These are phyloP conservation scores for Nicotiana attenuata DNA, from an alignment of 257 asterid genomes.

Conservation along the genomic window DNA sequence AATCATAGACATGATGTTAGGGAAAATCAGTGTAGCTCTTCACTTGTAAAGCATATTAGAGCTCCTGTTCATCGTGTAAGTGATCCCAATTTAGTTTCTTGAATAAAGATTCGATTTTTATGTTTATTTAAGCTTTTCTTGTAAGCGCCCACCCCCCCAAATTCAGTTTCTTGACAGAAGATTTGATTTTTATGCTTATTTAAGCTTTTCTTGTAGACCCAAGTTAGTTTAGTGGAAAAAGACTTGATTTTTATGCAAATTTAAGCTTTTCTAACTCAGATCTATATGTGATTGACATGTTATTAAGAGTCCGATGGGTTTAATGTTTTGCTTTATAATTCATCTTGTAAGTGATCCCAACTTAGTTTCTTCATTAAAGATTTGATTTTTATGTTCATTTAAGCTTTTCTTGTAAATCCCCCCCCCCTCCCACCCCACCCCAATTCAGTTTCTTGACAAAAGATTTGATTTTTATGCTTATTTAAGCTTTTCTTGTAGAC, in stretches of 20 bases:
- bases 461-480: background rate
- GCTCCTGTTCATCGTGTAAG: constrained; percentile 21
- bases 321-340: background rate
- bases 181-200: background rate
- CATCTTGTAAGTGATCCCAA: background rate
- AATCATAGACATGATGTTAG: constrained; percentile 12
- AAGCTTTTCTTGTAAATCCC: background rate
- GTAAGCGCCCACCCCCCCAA: background rate
- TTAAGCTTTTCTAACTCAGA: background rate
- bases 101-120: background rate
- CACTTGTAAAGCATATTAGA: constrained; percentile 12
- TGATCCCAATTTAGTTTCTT: background rate
- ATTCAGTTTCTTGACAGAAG: background rate
- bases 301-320: background rate
- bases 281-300: background rate
- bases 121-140: background rate
- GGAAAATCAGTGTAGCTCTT: constrained; percentile 14
- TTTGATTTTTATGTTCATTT: background rate
- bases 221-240: too few relatives aligned
- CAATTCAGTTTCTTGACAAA: background rate
- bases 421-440: too few relatives aligned
- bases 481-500: too few relatives aligned
- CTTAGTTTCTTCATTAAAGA: background rate
- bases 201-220: too few relatives aligned
- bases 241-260: background rate